Evolutionary conservation across 495 filamentous ascomycete species (phyloP).

Genomic region (Parathielavia appendiculata): DNA sequence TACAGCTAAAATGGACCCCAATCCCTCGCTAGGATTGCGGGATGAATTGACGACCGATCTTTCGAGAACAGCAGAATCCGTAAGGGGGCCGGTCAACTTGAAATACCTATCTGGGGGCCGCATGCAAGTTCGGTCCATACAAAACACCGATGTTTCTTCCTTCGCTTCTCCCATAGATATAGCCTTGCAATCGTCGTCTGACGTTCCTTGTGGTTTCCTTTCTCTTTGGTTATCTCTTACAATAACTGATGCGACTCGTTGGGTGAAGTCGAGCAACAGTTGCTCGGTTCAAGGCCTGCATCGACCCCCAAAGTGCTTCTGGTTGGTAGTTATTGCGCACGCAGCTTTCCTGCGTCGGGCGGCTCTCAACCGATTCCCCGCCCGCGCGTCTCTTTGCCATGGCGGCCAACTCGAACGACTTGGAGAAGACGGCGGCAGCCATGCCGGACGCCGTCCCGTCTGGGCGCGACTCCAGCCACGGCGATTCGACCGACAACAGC

Average conservation of each 20-base stretch:
- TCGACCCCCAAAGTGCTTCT: background rate
- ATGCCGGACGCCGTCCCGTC: slow-evolving; percentile 12
- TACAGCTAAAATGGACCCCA: too few relatives aligned
- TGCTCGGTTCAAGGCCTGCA: background rate
- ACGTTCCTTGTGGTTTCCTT: too few relatives aligned
- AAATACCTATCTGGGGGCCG: background rate
- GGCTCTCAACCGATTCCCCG: too few relatives aligned
- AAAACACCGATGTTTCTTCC: background rate
- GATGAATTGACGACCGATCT: too few relatives aligned
- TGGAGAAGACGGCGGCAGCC: slow-evolving; percentile 23
- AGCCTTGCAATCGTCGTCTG: too few relatives aligned
- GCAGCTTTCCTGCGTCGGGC: too few relatives aligned
- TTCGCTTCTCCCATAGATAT: background rate
- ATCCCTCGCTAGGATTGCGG: too few relatives aligned
- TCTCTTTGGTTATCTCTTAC: background rate
- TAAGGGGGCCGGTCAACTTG: background rate
- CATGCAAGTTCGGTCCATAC: background rate
- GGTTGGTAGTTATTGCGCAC: too few relatives aligned
- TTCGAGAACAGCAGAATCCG: too few relatives aligned
- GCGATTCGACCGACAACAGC: slow-evolving; percentile 29
- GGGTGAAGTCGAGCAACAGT: background rate
- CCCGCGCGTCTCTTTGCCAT: slow-evolving; percentile 6
- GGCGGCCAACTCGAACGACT: slow-evolving; percentile 25
- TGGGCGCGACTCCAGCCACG: slow-evolving; percentile 32
- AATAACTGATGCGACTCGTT: background rate